Base-by-base conservation (phyloP, 495 filamentous ascomycete genomes). In the Penicillium angulare region DNA sequence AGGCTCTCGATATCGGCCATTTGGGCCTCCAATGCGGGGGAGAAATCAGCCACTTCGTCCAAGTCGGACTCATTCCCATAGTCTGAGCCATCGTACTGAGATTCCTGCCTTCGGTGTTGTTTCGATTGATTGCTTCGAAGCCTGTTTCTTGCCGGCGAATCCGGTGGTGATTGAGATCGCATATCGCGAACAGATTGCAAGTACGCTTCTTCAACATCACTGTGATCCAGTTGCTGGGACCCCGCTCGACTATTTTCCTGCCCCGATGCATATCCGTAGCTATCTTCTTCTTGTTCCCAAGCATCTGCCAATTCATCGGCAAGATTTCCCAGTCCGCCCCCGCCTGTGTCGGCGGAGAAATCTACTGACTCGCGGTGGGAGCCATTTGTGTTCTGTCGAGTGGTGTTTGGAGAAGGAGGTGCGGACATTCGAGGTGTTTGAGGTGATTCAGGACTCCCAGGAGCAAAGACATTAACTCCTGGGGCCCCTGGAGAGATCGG, bases 1-100 rank as follows among this genome's bases (percentile, higher is more conserved):
- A 93, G 73, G 52, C 80, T 82, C 59, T 92, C 88, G 39, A 95
- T 82, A 44, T 84, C 83, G 47, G 87, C 86, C 66, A 95, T 86
- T 60, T 84, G 85, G 17, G 79, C 79, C 54, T 92, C 86, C 47
- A 95, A 67, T 27, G 80, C 82, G 7, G 84, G 79, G 6, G 89
- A 84, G 49, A 95, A 86, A 32, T 86, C 86, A 5, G 82, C 71
- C 5, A 78, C 76, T 18, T 86, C 68, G 33, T 80, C 86, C 12
- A 89, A 68, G 59, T 92, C 89, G n/a, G 85, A 86, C 57, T 90
- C 86, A 27, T 77, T 74, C 10, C 79, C 80, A 53, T 80, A 83
- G 53, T 83, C 80, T 1, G 79, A 83, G 4, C 79, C 77, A 43
- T 81, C 79, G 50, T 82, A 81, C 29, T 77, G 71, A 22, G 79